Evolutionary conservation across 139 green algal genomes (phyloP), one percentile per base, ranked within the genome.

Genomic region (Volvox reticuliferus): DNA sequence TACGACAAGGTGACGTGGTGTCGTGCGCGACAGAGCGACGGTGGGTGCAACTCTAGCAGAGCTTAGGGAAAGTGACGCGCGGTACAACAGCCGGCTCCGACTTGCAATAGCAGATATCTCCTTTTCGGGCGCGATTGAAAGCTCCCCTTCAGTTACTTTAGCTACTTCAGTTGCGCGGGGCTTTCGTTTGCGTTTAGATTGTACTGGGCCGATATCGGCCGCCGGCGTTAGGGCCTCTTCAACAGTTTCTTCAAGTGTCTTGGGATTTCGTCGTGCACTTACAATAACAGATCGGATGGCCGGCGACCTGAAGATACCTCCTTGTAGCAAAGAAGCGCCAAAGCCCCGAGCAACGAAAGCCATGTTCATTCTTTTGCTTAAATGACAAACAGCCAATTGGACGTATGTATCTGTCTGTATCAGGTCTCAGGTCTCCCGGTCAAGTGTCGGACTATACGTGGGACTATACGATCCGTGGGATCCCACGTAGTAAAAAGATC

Each of bases 271-370:
- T 35, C 63, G 61, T 2, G 82, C 82, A 79, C 24, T 50, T 21
- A 37, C 82, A 26, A 63, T 20, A 9, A 88, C 33, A 22, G 32
- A 79, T 24, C 82, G 82, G 14, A 67, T 44, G 22, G 32, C 6
- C 36, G 82, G 50, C 0, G 20, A 2, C 5, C 82, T 33, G 19
- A 50, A 21, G 12, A 88, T 62, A 20, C 82, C 82, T 16, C 33
- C 30, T 61, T 87, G 81, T 68, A 32, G n/a, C 16, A 75, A 63
- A 75, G 81, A 63, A 18, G 81, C 61, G 61, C 81, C n/a, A 55
- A 76, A 17, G n/a, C 30, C 26, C 6, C 81, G 55, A n/a, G 55
- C n/a, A 55, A 75, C n/a, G 19, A 87, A 76, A 1, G 81, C 81
- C 17, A 55, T 16, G 18, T 85, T 87, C 81, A 87, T 87, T 12